Base-by-base conservation (phyloP, 257 asterid species). In the Penstemon davidsonii region DNA sequence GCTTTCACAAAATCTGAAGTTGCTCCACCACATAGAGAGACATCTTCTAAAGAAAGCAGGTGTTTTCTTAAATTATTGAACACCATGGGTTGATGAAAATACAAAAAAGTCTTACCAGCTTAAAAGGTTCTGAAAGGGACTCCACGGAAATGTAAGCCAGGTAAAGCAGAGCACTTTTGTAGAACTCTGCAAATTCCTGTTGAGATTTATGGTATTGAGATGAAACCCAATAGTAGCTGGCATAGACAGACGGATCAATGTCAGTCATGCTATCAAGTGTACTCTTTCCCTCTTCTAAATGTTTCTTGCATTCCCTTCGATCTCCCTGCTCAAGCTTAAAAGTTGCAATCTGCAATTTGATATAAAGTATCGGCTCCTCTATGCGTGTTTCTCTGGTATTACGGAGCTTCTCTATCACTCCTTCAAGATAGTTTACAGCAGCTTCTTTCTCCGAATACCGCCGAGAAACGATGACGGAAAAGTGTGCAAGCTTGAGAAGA, bases 401-500 rank as follows among this genome's bases (percentile, higher is more conserved):
- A 25, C 83, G 93, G 52, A 94, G 96, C 81, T 91, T 94, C 68
- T 82, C 96, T 72, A 85, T 89, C 73, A 91, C 96, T 65, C 91
- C 96, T 82, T 94, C 96, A 68, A 91, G 97, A 80, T 84, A 91
- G 51, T 60, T 67, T 60, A 88, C 78, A 33, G 96, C 98, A 45
- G 90, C 91, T 51, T 83, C 98, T 87, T 90, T 91, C 83, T 85
- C 93, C 0, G 85, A 58, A 75, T 94, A 91, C 77, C 71, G 91
- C 43, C 96, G 85, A 76, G 98, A 94, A 64, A 94, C 96, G 55
- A 82, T 83, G 81, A 89, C 99, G 55, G 91, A 88, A 65, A 94
- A 91, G 76, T 91, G 99, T 49, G 99, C 96, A 74, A 94, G 97
- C 87, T 94, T 94, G 85, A 94, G 96, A 57, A 87, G 96, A 73